Percentiles rank a stretch among this genome's conserved stretches.
These are phyloP conservation scores for Naganishia antarctica DNA, from an alignment of 768 basidiomycete species.

Conservation along the genomic window DNA sequence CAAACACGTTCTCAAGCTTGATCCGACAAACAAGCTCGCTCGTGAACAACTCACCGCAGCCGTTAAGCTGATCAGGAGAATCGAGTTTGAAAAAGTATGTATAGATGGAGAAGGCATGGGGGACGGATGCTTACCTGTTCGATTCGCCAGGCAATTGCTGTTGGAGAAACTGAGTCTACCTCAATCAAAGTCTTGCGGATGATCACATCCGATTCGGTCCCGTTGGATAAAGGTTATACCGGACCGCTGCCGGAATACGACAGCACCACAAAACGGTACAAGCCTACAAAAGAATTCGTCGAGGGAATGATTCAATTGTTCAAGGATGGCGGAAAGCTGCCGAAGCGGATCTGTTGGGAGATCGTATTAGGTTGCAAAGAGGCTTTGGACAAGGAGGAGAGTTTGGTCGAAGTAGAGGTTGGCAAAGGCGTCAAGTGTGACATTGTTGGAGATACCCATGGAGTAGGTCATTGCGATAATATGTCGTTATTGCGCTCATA, in stretches of 20 bases:
- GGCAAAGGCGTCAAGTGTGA: constrained; percentile 76
- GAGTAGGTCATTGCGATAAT: constrained; percentile 32
- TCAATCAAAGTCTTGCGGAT: constrained; percentile 72
- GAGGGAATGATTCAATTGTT: constrained; percentile 83
- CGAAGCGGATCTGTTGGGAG: constrained; percentile 89
- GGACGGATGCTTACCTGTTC: too few species aligned
- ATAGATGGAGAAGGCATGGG: too few species aligned
- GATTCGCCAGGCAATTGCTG: constrained; percentile 66
- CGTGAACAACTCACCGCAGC: constrained; percentile 76
- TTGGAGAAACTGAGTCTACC: constrained; percentile 79
- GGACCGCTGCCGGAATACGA: constrained; percentile 69
- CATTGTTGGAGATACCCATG: constrained; percentile 90
- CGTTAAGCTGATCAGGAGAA: constrained; percentile 80
- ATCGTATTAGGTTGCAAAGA: constrained; percentile 82
- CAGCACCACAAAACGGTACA: constrained; percentile 54
- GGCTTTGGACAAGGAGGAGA: constrained; percentile 70
- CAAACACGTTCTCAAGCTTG: constrained; percentile 72
- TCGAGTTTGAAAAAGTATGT: constrained; percentile 76
- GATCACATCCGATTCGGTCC: constrained; percentile 76
- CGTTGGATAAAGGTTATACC: constrained; percentile 61
- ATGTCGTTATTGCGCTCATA: not conserved
- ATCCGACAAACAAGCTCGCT: constrained; percentile 78
- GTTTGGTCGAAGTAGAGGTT: constrained; percentile 69
- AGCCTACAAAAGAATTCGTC: constrained; percentile 72
- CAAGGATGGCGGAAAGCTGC: constrained; percentile 86